Conservation (phyloP, 306 rosid species). For the Psophocarpus tetragonolobus region DNA sequence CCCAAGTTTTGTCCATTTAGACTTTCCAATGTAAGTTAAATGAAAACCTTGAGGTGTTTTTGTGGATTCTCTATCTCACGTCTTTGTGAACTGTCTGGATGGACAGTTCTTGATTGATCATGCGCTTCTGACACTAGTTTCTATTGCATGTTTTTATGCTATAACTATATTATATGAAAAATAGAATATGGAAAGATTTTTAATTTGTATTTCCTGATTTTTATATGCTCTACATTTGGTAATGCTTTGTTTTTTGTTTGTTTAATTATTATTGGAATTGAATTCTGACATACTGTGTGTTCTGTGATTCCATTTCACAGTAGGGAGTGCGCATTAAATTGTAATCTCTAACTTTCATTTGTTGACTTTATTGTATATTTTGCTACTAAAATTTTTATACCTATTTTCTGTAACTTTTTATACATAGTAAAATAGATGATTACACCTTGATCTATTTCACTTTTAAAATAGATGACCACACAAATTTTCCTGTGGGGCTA, state of each 20-base stretch:
- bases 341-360: not conserved
- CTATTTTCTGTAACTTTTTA: not conserved
- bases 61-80: not conserved
- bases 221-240: not conserved
- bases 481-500: not conserved
- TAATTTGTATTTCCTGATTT: conserved; percentile 9
- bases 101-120: conserved; percentile 5
- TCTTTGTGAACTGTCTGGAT: conserved; percentile 6
- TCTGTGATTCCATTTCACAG: conserved; percentile 7
- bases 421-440: not conserved
- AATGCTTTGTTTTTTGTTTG: not conserved
- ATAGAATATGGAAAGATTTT: not conserved
- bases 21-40: conserved; percentile 76
- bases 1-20: conserved; percentile 95
- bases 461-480: not conserved
- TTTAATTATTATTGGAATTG: not conserved
- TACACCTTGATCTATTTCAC: not conserved
- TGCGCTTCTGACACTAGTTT: conserved; percentile 3
- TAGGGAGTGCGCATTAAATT: not conserved
- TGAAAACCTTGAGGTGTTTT: conserved; percentile 26
- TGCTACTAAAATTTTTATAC: not conserved
- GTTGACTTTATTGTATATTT: not conserved
- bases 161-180: not conserved
- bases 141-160: not conserved
- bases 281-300: not conserved